These are phyloP conservation scores for Colletotrichum viniferum DNA, from an alignment of 2,329 filamentous ascomycete species.

Conservation along the genomic window DNA sequence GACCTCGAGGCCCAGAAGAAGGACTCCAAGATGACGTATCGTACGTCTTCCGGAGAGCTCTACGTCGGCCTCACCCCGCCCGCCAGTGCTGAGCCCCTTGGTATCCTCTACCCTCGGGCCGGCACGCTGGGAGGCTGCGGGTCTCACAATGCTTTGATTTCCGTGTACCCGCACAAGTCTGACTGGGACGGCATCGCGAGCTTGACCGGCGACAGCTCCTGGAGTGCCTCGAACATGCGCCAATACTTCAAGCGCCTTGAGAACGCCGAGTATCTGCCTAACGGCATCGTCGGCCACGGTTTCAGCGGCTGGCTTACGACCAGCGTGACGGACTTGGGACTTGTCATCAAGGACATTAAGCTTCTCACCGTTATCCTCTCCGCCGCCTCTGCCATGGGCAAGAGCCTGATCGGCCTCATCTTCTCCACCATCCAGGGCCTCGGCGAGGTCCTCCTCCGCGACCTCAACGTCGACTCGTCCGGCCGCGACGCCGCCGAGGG, in stretches of 20 bases:
- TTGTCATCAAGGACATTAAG: slow-evolving; percentile 32
- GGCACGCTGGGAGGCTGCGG: slow-evolving; percentile 55
- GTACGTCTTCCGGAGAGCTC: slow-evolving; percentile 37
- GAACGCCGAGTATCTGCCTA: slow-evolving; percentile 55
- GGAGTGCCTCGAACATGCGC: slow-evolving; percentile 63
- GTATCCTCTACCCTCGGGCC: slow-evolving; percentile 51
- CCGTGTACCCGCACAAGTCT: slow-evolving; percentile 60
- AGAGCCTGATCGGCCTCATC: slow-evolving; percentile 24
- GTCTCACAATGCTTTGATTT: slow-evolving; percentile 65
- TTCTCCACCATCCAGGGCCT: slow-evolving; percentile 29
- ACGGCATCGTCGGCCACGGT: slow-evolving; percentile 52
- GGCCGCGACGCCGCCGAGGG: slow-evolving; percentile 20
- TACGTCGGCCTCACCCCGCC: slow-evolving; percentile 45
- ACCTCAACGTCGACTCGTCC: slow-evolving; percentile 32
- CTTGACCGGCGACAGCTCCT: slow-evolving; percentile 64
- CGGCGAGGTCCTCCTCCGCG: slow-evolving; percentile 29
- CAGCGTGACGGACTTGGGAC: slow-evolving; percentile 18
- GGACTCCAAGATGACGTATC: slow-evolving; percentile 59
- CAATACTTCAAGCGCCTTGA: slow-evolving; percentile 63
- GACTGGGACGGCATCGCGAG: slow-evolving; percentile 64
- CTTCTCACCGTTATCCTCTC: slow-evolving; percentile 32
- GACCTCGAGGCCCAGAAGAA: slow-evolving; percentile 32
- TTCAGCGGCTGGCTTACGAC: slow-evolving; percentile 56
- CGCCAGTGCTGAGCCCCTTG: slow-evolving; percentile 41
- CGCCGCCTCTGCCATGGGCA: slow-evolving; percentile 33